Conservation (phyloP, 192 early-diverging fungal species). For the Mortierella claussenii region DNA sequence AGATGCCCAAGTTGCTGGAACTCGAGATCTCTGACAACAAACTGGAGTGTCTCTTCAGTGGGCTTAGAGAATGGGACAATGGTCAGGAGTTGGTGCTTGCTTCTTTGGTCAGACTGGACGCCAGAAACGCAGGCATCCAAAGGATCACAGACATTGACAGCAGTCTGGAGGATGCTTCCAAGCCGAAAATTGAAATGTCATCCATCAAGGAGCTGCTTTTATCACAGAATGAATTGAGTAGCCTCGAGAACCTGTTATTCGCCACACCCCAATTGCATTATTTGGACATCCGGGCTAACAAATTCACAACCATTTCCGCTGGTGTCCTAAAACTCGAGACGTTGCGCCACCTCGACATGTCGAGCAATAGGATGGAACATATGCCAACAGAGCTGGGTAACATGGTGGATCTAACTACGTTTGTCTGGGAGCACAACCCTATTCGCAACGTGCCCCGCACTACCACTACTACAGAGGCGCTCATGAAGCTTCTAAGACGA, state of each 20-base stretch:
- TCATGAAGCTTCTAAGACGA: conserved; percentile 58
- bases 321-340: conserved; percentile 43
- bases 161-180: conserved; percentile 11
- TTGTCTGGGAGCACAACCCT: conserved; percentile 64
- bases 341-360: conserved; percentile 61
- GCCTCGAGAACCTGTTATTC: conserved; percentile 39
- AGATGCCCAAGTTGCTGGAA: conserved; percentile 57
- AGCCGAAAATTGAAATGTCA: conserved; percentile 46
- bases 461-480: conserved; percentile 42
- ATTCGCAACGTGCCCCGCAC: conserved; percentile 53
- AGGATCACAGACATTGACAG: conserved; percentile 40
- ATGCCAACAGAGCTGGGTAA: conserved; percentile 58
- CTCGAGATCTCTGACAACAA: conserved; percentile 55
- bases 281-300: conserved; percentile 59
- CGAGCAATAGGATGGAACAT: conserved; percentile 56
- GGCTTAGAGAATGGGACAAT: conserved; percentile 14
- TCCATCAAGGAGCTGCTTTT: conserved; percentile 59
- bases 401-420: conserved; percentile 54
- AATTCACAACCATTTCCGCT: conserved; percentile 53
- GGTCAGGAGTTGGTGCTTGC: neutral
- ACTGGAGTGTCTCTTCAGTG: conserved; percentile 42
- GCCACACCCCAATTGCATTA: conserved; percentile 47
- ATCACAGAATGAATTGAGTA: conserved; percentile 46
- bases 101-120: conserved; percentile 27
- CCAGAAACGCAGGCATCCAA: conserved; percentile 41